Percentiles rank a stretch among this genome's conserved stretches.
These are phyloP conservation scores for Huntiella omanensis DNA, from an alignment of 2,329 filamentous ascomycete species.

Conservation along the genomic window DNA sequence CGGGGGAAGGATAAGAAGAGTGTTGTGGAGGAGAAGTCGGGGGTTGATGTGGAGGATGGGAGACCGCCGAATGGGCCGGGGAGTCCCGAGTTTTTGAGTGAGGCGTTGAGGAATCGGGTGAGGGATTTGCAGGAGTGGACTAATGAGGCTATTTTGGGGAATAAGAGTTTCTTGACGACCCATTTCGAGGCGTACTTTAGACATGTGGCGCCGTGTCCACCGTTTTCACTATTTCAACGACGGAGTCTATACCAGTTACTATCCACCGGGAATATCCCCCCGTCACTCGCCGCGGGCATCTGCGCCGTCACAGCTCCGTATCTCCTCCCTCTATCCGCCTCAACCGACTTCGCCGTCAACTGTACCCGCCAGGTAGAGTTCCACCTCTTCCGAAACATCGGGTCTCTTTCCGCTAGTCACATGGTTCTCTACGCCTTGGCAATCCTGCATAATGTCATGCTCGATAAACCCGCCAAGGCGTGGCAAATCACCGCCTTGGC, in stretches of 20 bases:
- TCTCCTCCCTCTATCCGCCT: slow-evolving; percentile 18
- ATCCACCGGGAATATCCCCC: slow-evolving; percentile 19
- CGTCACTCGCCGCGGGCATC: slow-evolving; percentile 21
- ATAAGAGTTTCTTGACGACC: slow-evolving; percentile 17
- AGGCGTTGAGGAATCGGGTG: slow-evolving; percentile 8
- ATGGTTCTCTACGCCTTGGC: slow-evolving; percentile 20
- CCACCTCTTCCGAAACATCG: slow-evolving; percentile 23
- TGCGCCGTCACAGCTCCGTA: slow-evolving; percentile 22
- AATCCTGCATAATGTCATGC: slow-evolving; percentile 20
- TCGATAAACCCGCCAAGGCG: slow-evolving; percentile 21
- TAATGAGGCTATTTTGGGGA: neutral
- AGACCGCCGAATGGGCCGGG: slow-evolving; percentile 2
- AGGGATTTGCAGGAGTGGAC: slow-evolving; percentile 3
- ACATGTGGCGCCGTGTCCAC: slow-evolving; percentile 20
- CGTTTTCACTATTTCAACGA: slow-evolving; percentile 23
- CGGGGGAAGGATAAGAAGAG: slow-evolving; percentile 11
- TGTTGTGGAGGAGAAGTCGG: too few relatives aligned
- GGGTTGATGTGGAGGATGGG: too few relatives aligned
- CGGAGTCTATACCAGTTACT: slow-evolving; percentile 16
- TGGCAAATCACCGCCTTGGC: slow-evolving; percentile 23
- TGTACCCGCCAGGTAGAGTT: slow-evolving; percentile 23
- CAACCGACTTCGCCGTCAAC: slow-evolving; percentile 20
- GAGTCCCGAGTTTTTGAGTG: slow-evolving; percentile 6
- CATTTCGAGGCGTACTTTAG: slow-evolving; percentile 24
- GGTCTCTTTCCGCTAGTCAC: slow-evolving; percentile 19